Evolutionary conservation across 371 early-diverging fungal genomes (phyloP).

Genomic region (Lichtheimia hyalospora): DNA sequence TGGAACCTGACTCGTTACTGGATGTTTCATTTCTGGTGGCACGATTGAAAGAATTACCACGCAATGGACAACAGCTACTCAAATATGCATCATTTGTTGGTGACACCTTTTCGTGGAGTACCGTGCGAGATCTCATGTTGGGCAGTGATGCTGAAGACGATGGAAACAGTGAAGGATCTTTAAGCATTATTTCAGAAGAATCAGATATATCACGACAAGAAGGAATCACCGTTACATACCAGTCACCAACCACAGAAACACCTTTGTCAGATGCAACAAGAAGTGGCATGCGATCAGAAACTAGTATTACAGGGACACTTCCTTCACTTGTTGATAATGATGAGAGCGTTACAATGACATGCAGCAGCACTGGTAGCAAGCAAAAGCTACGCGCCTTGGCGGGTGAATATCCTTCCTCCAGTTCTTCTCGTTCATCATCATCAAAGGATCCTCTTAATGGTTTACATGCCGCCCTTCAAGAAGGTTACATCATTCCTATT

Average conservation of each 20-base stretch:
- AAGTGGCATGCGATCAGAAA: too few species aligned
- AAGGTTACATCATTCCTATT: constrained; percentile 41
- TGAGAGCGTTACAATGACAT: too few species aligned
- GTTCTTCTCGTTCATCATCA: too few species aligned
- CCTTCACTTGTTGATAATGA: too few species aligned
- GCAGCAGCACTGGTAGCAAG: too few species aligned
- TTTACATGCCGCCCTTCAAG: constrained; percentile 41
- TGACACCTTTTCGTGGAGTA: constrained; percentile 40
- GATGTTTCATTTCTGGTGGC: constrained; percentile 33
- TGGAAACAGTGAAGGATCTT: background rate
- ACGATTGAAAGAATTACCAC: constrained; percentile 32
- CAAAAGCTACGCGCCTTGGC: too few species aligned
- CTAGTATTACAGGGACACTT: too few species aligned
- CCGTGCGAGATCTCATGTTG: constrained; percentile 35
- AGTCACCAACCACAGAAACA: too few species aligned
- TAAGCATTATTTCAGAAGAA: background rate
- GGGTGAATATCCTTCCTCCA: too few species aligned
- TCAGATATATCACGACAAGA: too few species aligned
- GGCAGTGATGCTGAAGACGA: background rate
- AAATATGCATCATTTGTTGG: constrained; percentile 47
- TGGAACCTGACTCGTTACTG: constrained; percentile 15
- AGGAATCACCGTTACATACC: too few species aligned
- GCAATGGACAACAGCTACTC: constrained; percentile 32
- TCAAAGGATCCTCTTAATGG: constrained; percentile 9
- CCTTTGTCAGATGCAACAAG: too few species aligned